Evolutionary conservation across 352 stramenopile genomes (phyloP), one percentile per base, ranked within the genome.

Genomic region (Halophytophthora batemanensis): DNA sequence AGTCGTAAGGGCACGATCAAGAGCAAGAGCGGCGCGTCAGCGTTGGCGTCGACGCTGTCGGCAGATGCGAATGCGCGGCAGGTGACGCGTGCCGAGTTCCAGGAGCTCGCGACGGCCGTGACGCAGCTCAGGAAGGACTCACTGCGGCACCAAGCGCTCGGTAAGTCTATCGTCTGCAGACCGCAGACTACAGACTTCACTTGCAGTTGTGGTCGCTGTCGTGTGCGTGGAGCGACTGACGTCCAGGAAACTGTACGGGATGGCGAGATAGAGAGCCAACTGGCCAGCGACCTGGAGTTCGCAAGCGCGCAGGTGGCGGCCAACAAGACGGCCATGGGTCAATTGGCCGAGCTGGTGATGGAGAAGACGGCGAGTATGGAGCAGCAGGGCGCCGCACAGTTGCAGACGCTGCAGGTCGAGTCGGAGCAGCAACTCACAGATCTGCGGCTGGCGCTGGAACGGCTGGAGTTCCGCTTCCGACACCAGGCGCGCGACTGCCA

Each of bases 401-500:
- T 87, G 22, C 71, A 82, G 40, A 42, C 67, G 10, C 36, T 81
- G 29, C 66, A 79, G 19, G 63, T 85, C 4, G 71, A 83, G 23
- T 74, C 55, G 10, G 60, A 73, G 2, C 66, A 83, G 25, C 65
- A 51, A 18, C 59, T 83, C 17, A 76, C 64, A 10, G 74, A 83
- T 19, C 34, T 79, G 17, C 68, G 75, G 28, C 37, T 80, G 23
- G 58, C 69, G 8, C 59, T 85, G 14, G 66, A 87, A 35, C 69
- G 71, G 17, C 58, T 87, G n/a, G 77, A 87, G 45, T 85, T 87
- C n/a, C 69, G 71, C n/a, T 74, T 85, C 50, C 79, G 77, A 23
- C 77, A 87, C 45, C 77, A 85, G 35, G 31, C 69, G 11, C 71
- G 74, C 0, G 71, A 85, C 43, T 82, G 64, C 14, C 64, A 81